These are phyloP conservation scores for Eucalyptus polyanthemos DNA, from an alignment of 345 rosid species.

Conservation along the genomic window DNA sequence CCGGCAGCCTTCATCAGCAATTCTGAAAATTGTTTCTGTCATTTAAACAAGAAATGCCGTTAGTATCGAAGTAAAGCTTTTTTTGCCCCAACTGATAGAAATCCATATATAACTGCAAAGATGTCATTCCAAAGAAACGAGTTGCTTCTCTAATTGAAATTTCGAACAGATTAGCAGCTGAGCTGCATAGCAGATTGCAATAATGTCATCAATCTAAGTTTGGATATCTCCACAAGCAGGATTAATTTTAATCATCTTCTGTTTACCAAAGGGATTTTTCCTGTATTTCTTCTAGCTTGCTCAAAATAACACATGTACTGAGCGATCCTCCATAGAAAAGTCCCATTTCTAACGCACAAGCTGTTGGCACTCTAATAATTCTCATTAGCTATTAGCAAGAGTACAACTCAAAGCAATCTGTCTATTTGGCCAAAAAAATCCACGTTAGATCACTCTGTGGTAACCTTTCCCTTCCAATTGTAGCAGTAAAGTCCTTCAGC, in stretches of 20 bases:
- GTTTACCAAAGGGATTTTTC: background rate
- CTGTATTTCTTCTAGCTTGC: background rate
- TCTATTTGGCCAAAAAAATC: background rate
- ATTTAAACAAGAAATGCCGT: background rate
- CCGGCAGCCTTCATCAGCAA: conserved; percentile 95
- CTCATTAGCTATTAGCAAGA: background rate
- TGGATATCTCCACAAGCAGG: background rate
- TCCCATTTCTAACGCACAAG: background rate
- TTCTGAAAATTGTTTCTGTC: conserved; percentile 96
- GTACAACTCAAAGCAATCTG: background rate
- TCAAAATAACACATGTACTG: background rate
- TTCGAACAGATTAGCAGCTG: background rate
- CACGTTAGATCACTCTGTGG: background rate
- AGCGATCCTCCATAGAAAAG: background rate
- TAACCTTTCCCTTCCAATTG: background rate
- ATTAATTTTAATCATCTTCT: background rate
- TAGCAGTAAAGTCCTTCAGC: background rate
- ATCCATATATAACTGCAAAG: background rate
- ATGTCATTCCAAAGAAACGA: background rate
- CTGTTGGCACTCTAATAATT: background rate
- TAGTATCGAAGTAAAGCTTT: background rate
- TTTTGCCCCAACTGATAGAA: background rate
- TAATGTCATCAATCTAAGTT: background rate
- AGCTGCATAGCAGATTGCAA: background rate
- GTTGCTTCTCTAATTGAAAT: background rate